Percentiles rank a stretch among this genome's conserved stretches.
These are phyloP conservation scores for Neonothopanus nambi DNA, from an alignment of 1,284 basidiomycete genomes.

Conservation along the genomic window DNA sequence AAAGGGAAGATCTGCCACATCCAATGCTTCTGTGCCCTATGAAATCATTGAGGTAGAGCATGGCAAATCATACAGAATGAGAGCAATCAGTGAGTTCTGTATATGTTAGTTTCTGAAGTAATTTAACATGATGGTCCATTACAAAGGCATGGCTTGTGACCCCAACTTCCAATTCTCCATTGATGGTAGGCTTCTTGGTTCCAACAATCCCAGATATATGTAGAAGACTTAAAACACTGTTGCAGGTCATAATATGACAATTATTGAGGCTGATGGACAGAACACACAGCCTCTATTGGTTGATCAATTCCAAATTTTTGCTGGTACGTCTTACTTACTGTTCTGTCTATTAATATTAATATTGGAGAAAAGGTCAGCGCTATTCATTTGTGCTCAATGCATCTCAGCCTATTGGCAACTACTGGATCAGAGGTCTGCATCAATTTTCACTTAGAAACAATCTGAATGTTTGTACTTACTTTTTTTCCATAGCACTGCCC, in stretches of 20 bases:
- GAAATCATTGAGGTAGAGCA: constrained; percentile 17
- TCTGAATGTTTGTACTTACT: constrained; percentile 6
- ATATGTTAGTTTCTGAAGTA: no score
- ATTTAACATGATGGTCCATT: neutral
- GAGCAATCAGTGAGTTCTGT: neutral
- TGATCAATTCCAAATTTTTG: constrained; percentile 29
- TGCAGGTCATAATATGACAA: constrained; percentile 28
- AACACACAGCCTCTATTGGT: constrained; percentile 17
- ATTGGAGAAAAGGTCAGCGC: constrained; percentile 34
- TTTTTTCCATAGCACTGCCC: constrained; percentile 21
- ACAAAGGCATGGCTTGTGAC: constrained; percentile 40
- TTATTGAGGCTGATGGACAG: constrained; percentile 24
- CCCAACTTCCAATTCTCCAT: constrained; percentile 37
- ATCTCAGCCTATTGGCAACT: constrained; percentile 35
- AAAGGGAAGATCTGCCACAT: constrained; percentile 29
- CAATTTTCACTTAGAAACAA: neutral
- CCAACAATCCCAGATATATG: no score
- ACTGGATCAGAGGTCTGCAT: constrained; percentile 34
- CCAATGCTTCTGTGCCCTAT: constrained; percentile 27
- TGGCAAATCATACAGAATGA: constrained; percentile 21
- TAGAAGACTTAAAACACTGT: constrained; percentile 19
- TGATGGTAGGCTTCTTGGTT: constrained; percentile 22
- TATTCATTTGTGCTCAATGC: constrained; percentile 35
- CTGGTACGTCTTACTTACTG: constrained; percentile 26
- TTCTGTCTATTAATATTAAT: neutral